Evolutionary conservation across 768 basidiomycete genomes (phyloP).

Genomic region (Leccinum boreale): DNA sequence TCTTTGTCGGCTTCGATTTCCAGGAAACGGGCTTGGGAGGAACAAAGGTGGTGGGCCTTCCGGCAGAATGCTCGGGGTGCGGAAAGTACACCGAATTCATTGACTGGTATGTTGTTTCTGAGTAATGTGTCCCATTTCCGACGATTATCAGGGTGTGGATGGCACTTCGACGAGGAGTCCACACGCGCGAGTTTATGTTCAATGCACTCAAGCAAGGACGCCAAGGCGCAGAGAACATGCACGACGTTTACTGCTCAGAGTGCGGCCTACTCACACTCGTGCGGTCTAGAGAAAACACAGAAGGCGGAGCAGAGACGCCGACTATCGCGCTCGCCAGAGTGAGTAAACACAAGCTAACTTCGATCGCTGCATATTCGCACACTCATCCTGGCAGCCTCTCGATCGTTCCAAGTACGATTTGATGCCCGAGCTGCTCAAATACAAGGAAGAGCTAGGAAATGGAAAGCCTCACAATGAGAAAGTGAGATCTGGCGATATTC

Average conservation of each 20-base stretch:
- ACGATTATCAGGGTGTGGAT: constrained; percentile 12
- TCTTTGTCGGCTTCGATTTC: constrained; percentile 12
- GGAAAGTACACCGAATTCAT: constrained; percentile 18
- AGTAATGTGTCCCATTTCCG: background rate
- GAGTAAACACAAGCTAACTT: background rate
- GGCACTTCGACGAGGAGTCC: constrained; percentile 15
- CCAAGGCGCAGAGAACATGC: constrained; percentile 17
- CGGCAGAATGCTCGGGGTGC: constrained; percentile 5
- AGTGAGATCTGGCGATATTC: background rate
- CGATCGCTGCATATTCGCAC: background rate
- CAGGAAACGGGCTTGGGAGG: constrained; percentile 13
- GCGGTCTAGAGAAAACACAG: constrained; percentile 13
- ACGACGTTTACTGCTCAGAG: constrained; percentile 18
- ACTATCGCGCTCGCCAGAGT: constrained; percentile 8
- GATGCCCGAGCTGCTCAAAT: constrained; percentile 1
- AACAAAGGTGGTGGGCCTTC: constrained; percentile 13
- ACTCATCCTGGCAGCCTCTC: constrained; percentile 1
- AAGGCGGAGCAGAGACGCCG: constrained; percentile 13
- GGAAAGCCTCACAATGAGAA: background rate
- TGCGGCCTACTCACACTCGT: constrained; percentile 10
- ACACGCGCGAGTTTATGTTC: constrained; percentile 17
- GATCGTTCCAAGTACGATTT: constrained; percentile 16
- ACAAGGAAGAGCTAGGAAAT: background rate
- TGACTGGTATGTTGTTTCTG: constrained; percentile 3
- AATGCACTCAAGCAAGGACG: constrained; percentile 10